phyloP scores from a whole-genome alignment of 257 asterid species.

The Gynochthodes officinalis region DNA sequence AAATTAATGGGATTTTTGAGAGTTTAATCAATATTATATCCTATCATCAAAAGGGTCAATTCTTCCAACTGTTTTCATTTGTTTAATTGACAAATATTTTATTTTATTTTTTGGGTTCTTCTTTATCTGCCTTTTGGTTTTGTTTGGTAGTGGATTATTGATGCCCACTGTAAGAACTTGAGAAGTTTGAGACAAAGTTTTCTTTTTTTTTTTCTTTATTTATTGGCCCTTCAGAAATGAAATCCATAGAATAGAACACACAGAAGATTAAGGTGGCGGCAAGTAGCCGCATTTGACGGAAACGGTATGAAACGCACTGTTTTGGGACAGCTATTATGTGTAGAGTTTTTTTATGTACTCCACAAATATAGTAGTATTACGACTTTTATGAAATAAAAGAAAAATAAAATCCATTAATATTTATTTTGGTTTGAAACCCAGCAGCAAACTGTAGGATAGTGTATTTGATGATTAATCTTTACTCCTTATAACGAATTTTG shows the following conservation, averaged over 20 bases:
- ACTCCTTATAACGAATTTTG: too few species aligned
- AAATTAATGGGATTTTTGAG: slow-evolving; percentile 33
- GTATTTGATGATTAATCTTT: too few species aligned
- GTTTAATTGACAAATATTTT: slow-evolving; percentile 24
- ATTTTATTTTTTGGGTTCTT: slow-evolving; percentile 20
- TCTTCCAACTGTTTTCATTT: slow-evolving; percentile 41
- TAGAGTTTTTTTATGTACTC: not conserved
- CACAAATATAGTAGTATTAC: too few species aligned
- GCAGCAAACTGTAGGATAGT: too few species aligned
- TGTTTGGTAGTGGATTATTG: slow-evolving; percentile 13
- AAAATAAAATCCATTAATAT: too few species aligned
- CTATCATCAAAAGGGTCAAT: slow-evolving; percentile 33
- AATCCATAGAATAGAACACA: not conserved
- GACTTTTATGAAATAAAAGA: too few species aligned
- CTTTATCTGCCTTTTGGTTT: slow-evolving; percentile 9
- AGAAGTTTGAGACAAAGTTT: slow-evolving; percentile 16
- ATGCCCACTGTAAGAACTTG: slow-evolving; percentile 15
- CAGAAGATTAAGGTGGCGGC: slow-evolving; percentile 40
- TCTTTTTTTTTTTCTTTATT: too few species aligned
- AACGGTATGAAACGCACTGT: slow-evolving; percentile 11
- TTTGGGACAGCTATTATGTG: slow-evolving; percentile 12
- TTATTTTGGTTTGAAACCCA: too few species aligned
- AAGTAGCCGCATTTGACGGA: slow-evolving; percentile 62
- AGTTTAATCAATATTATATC: slow-evolving; percentile 7
- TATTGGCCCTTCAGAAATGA: too few species aligned